Evolutionary conservation across 108 stramenopile genomes (phyloP).

Genomic region (Cyclotella baltica): DNA sequence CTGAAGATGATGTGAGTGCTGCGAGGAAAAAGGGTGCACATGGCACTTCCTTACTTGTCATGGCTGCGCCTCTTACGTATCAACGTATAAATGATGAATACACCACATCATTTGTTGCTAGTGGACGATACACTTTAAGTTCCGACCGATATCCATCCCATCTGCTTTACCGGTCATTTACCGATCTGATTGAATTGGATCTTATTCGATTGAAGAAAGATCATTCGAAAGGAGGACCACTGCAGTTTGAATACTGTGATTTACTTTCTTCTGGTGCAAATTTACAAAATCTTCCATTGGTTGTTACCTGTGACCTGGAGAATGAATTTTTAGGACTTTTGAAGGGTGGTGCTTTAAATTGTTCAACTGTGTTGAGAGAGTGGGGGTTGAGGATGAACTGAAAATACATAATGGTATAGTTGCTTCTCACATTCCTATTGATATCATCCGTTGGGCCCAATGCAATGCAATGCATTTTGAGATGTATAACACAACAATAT

Average conservation of each 20-base stretch:
- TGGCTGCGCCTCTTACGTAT: constrained; percentile 67
- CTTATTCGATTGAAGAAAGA: constrained; percentile 73
- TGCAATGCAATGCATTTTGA: too few relatives aligned
- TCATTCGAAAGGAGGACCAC: constrained; percentile 67
- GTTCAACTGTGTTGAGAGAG: constrained; percentile 80
- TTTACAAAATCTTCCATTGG: constrained; percentile 70
- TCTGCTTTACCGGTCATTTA: constrained; percentile 52
- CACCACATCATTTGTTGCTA: constrained; percentile 53
- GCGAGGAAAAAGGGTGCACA: constrained; percentile 13
- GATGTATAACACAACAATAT: too few relatives aligned
- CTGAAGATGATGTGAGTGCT: constrained; percentile 51
- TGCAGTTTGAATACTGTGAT: constrained; percentile 69
- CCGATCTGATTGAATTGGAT: constrained; percentile 70
- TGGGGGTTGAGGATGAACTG: constrained; percentile 75
- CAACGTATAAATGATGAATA: constrained; percentile 85
- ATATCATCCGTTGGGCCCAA: too few relatives aligned
- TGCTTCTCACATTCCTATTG: too few relatives aligned
- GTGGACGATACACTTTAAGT: constrained; percentile 44
- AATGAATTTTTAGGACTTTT: constrained; percentile 68
- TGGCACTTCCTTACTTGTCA: background rate
- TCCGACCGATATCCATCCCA: constrained; percentile 48
- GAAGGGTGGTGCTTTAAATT: constrained; percentile 61
- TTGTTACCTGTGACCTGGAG: constrained; percentile 69
- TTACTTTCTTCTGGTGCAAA: constrained; percentile 35
- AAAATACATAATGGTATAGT: too few relatives aligned